Conservation (phyloP, 257 asterid genomes). For the Solanum paucissectum region DNA sequence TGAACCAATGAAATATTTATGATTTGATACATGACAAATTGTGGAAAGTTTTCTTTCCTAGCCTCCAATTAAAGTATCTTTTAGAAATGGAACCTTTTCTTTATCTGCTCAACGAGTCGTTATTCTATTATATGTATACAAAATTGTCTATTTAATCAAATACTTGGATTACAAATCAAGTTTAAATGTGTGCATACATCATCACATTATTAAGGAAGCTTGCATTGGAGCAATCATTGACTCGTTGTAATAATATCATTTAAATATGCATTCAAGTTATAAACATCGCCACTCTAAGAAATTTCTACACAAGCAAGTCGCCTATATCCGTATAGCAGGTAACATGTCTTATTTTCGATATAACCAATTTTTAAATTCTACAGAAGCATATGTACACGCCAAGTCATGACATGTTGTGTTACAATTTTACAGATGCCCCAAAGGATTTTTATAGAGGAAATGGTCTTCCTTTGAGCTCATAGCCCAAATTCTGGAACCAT, state of each 20-base stretch:
- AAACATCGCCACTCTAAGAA: background rate
- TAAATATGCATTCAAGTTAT: background rate
- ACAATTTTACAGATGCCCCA: background rate
- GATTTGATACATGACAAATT: background rate
- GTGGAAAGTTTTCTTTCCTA: background rate
- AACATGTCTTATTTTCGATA: background rate
- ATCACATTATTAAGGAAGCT: background rate
- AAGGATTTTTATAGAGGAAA: background rate
- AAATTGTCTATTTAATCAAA: background rate
- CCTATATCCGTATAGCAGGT: background rate
- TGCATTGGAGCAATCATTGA: background rate
- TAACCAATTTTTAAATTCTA: background rate
- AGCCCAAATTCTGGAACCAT: background rate
- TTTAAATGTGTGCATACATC: background rate
- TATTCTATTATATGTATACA: background rate
- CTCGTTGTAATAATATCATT: background rate
- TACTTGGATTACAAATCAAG: background rate
- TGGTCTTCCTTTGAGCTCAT: background rate
- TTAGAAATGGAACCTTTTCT: no score
- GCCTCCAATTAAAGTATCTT: background rate
- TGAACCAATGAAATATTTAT: background rate
- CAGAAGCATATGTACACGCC: background rate
- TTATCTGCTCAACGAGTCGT: no score
- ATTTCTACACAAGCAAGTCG: background rate
- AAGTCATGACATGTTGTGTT: background rate